These are phyloP conservation scores for Hypoxylon sp. DNA, from an alignment of 2,329 filamentous ascomycete species.

Conservation along the genomic window DNA sequence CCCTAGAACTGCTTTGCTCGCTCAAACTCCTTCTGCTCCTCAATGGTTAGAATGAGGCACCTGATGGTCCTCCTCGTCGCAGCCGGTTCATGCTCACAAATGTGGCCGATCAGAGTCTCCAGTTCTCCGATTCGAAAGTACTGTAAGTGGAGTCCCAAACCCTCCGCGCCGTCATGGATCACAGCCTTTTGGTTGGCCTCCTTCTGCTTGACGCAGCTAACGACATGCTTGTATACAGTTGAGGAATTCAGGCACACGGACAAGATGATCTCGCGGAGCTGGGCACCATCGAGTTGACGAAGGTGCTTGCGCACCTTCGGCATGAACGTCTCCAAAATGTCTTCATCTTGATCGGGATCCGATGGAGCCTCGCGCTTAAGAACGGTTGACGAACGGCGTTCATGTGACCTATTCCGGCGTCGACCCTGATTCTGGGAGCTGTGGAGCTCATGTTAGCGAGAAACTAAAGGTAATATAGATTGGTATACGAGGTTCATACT, in stretches of 20 bases:
- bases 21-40: not conserved
- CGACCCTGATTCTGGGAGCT: not conserved
- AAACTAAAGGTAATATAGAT: not conserved
- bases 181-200: not conserved
- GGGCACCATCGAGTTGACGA: not conserved
- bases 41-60: not conserved
- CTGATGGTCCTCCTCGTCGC: not conserved
- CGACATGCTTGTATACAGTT: not conserved
- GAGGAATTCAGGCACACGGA: not conserved
- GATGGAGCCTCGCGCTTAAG: not conserved
- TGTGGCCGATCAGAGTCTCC: not conserved
- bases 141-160: slow-evolving; percentile 3
- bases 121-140: not conserved
- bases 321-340: not conserved
- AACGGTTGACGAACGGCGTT: not conserved
- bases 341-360: not conserved
- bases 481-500: not conserved
- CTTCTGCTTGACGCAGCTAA: not conserved
- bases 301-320: not conserved
- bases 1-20: not conserved
- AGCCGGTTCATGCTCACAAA: slow-evolving; percentile 5
- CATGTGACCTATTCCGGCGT: not conserved
- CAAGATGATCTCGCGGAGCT: slow-evolving; percentile 18
- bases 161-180: not conserved
- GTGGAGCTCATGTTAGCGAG: not conserved